Evolutionary conservation across 73 alveolate genomes (phyloP), one percentile per base, ranked within the genome.

Genomic region (Paramecium sexaurelia): DNA sequence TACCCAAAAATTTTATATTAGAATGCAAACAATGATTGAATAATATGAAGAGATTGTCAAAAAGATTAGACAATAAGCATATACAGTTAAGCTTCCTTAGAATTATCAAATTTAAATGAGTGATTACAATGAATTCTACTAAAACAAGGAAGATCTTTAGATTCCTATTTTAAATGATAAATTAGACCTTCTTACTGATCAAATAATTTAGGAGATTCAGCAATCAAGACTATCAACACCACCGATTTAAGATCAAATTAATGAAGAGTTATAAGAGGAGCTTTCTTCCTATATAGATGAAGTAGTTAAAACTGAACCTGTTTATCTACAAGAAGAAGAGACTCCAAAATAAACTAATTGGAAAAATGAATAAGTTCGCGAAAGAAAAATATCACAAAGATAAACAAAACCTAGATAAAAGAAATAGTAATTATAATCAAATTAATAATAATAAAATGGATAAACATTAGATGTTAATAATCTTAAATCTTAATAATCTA

Each of bases 41-140:
- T 17, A 71, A 71, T 71, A 71, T 71, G 32, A 22, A 27, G 86
- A 71, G 9, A 71, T 71, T 71, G 86, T 71, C 27, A 71, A 36
- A 1, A 71, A 19, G 15, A 71, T 71, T 32, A 71, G 33, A 37
- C 17, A 71, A 6, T 71, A 35, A n/a, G 86, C 86, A 37, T 37
- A 33, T 37, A 71, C 55, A 13, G 19, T 71, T 71, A 71, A 37
- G 15, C 10, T 71, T 11, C 86, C 86, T 33, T 33, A 71, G 17
- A 71, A 24, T 37, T 71, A 35, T 71, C 17, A 27, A 11, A 37
- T 71, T 33, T 35, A 71, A 35, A 71, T 71, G 86, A 71, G 86
- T 40, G 86, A 71, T 17, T 71, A 71, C 56, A 71, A 71, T 71
- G 86, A 71, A 7, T 71, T 33, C 17, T 71, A 71, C 13, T 35